phyloP scores from a whole-genome alignment of 371 early-diverging fungal species.

The Rhizopus stolonifer region DNA sequence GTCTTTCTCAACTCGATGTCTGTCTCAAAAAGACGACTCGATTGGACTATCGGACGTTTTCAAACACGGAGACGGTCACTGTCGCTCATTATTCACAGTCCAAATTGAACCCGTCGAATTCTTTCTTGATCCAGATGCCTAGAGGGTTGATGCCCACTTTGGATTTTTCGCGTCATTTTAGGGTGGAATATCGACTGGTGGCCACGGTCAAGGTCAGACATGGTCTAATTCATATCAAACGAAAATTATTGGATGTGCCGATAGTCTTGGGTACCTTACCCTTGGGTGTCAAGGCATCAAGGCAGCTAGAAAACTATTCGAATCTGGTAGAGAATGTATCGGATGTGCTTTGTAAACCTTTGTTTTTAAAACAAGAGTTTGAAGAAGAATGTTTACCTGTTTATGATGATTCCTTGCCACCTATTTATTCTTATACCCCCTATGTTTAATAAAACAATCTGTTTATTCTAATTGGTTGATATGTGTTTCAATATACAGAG shows the following conservation, averaged over 20 bases:
- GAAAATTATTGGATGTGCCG: slow-evolving; percentile 25
- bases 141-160: slow-evolving; percentile 7
- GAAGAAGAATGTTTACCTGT: slow-evolving; percentile 24
- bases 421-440: slow-evolving; percentile 6
- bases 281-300: slow-evolving; percentile 18
- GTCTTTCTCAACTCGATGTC: slow-evolving; percentile 15
- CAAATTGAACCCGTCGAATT: no score
- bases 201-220: slow-evolving; percentile 19
- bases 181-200: slow-evolving; percentile 18
- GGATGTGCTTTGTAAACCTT: slow-evolving; percentile 9
- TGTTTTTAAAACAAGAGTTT: slow-evolving; percentile 18
- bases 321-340: slow-evolving; percentile 13
- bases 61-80: slow-evolving; percentile 19
- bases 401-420: slow-evolving; percentile 20
- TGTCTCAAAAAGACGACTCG: slow-evolving; percentile 24
- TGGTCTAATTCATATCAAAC: slow-evolving; percentile 19
- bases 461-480: no score
- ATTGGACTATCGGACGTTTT: slow-evolving; percentile 28
- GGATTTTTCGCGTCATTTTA: slow-evolving; percentile 18
- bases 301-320: slow-evolving; percentile 22
- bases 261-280: slow-evolving; percentile 25
- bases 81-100: slow-evolving; percentile 12
- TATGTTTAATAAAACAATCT: no score
- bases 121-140: no score
- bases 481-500: no score